These are phyloP conservation scores for Monilinia vaccinii-corymbosi DNA, from an alignment of 2,329 filamentous ascomycete species.

Conservation along the genomic window DNA sequence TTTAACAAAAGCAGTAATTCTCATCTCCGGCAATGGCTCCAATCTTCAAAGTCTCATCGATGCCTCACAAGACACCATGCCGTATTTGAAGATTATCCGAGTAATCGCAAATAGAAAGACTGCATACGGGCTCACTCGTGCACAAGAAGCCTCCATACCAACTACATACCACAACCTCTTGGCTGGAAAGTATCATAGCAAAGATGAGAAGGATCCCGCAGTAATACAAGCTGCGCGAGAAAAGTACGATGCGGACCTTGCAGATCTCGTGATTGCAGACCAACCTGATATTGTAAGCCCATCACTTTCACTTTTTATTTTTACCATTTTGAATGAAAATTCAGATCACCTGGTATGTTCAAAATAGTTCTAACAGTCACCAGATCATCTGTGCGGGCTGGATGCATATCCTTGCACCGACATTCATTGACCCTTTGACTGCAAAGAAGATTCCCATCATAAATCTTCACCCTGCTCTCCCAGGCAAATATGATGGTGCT, in stretches of 20 bases:
- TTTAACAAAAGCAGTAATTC: constrained; percentile 41
- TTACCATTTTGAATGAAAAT: not conserved
- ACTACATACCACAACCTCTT: constrained; percentile 59
- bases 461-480: constrained; percentile 58
- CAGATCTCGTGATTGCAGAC: constrained; percentile 44
- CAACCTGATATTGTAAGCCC: constrained; percentile 39
- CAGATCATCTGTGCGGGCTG: constrained; percentile 56
- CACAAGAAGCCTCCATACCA: constrained; percentile 48
- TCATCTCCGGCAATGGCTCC: constrained; percentile 59
- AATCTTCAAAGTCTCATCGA: constrained; percentile 60
- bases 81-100: constrained; percentile 43
- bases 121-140: constrained; percentile 56
- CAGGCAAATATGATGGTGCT: constrained; percentile 67
- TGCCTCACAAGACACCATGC: constrained; percentile 34
- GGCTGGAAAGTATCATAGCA: constrained; percentile 35
- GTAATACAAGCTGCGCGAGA: constrained; percentile 42
- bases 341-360: not conserved
- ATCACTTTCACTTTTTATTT: not conserved
- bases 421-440: constrained; percentile 52
- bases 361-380: not conserved
- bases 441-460: constrained; percentile 48
- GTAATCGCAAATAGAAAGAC: constrained; percentile 59
- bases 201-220: constrained; percentile 33
- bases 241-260: constrained; percentile 58
- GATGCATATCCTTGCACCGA: constrained; percentile 59